Base-by-base conservation (phyloP, 768 basidiomycete species). In the Mrakia hoshinonis region DNA sequence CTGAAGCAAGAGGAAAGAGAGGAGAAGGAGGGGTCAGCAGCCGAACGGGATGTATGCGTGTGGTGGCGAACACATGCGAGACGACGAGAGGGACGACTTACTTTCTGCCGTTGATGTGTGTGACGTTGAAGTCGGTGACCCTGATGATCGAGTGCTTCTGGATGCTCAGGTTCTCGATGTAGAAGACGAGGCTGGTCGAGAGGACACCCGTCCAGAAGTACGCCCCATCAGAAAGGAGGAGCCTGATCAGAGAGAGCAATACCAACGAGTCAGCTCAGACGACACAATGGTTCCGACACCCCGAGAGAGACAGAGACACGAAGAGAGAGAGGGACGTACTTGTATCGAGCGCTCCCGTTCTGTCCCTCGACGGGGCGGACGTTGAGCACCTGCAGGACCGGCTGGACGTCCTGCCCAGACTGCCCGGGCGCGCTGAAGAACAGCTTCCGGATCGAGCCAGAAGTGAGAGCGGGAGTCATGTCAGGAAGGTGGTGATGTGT, bases 161-260 rank as follows among this genome's bases (percentile, higher is more conserved):
- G 46, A 97, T 82, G 0, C 81, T 76, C 10, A 86, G 84, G 0
- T 86, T 82, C 20, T 87, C 83, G 18, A 95, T 87, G 74, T 91
- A 81, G 11, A 82, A 73, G 76, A 97, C 96, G 58, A 92, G 84
- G 76, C 91, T 89, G 0, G 94, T 97, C 4, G 92, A 90, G 39
- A 98, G 83, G 95, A 99, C 97, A 31, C 89, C 87, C 79, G 97
- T 95, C 58, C 89, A 82, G 79, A 90, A 96, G 74, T 89, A 81
- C n/a, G 83, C 82, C 49, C 95, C 93, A 79, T 98, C 95, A 0
- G 92, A 95, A 49, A 97, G 82, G 79, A 97, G 90, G 73, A 95
- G 84, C 73, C 92, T 79, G 71, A 85, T n/a, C n/a, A 18, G 4
- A 68, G 22, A 9, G 15, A 47, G 31, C 74, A 63, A 54, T 15